Conservation (phyloP, 768 basidiomycete species). For the Pholiota molesta region DNA sequence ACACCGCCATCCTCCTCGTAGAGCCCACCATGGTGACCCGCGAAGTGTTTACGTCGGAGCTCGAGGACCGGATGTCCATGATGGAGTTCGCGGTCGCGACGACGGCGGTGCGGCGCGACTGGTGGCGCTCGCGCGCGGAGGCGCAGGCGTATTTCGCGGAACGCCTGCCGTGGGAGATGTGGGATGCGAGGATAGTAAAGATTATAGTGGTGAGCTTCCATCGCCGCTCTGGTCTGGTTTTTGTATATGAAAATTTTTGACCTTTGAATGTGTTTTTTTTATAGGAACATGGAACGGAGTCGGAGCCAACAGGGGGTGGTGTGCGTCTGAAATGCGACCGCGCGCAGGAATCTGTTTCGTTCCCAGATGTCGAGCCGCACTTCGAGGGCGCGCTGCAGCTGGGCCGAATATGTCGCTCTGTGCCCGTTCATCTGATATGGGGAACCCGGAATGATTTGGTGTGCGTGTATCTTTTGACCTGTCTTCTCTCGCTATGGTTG, state of each 20-base stretch:
- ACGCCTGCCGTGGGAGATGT: slow-evolving; percentile 47
- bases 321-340: slow-evolving; percentile 47
- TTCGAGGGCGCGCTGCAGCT: slow-evolving; percentile 41
- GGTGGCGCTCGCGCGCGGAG: slow-evolving; percentile 42
- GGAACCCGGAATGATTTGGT: slow-evolving; percentile 46
- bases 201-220: slow-evolving; percentile 33
- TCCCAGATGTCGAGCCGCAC: slow-evolving; percentile 46
- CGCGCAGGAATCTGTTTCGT: slow-evolving; percentile 48
- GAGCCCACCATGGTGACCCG: slow-evolving; percentile 46
- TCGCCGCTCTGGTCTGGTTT: not conserved
- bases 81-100: slow-evolving; percentile 41
- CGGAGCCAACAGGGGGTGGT: not conserved
- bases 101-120: slow-evolving; percentile 38
- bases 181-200: slow-evolving; percentile 44
- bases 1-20: slow-evolving; percentile 42
- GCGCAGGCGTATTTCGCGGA: slow-evolving; percentile 46
- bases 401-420: slow-evolving; percentile 26
- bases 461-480: slow-evolving; percentile 30
- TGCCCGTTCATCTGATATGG: slow-evolving; percentile 54
- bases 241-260: not conserved
- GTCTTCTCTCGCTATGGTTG: not conserved
- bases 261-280: not conserved
- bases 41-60: slow-evolving; percentile 37
- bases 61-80: slow-evolving; percentile 39
- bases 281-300: not conserved